A percentile compares a stretch with the other conserved stretches of the same genome.
phyloP scores from a whole-genome alignment of 164 flowering plant genomes.

The Tetrastigma voinierianum region DNA sequence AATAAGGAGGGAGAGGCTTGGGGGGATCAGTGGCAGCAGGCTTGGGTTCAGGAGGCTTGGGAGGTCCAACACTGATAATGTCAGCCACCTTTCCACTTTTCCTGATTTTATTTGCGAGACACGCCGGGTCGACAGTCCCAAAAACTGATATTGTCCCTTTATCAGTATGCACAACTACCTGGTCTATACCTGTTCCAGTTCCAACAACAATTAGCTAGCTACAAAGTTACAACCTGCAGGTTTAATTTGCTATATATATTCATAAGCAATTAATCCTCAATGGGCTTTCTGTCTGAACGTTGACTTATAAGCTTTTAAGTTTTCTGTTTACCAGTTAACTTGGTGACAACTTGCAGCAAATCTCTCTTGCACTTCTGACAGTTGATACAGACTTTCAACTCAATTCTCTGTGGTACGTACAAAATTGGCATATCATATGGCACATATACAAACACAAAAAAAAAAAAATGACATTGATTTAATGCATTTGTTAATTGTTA shows the following conservation, averaged over 20 bases:
- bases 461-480: no score
- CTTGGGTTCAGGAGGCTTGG: constrained; percentile 20
- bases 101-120: constrained; percentile 13
- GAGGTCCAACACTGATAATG: constrained; percentile 38
- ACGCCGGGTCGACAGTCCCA: constrained; percentile 41
- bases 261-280: not conserved
- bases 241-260: not conserved
- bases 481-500: no score
- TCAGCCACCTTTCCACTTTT: constrained; percentile 26
- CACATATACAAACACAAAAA: not conserved
- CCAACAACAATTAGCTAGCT: not conserved
- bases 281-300: not conserved
- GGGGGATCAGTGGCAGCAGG: no score
- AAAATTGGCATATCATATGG: no score
- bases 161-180: constrained; percentile 21
- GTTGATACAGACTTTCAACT: constrained; percentile 31
- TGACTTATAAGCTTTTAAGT: no score
- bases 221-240: no score
- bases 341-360: constrained; percentile 31
- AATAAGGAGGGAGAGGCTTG: constrained; percentile 3
- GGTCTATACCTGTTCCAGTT: constrained; percentile 37
- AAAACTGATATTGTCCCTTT: constrained; percentile 30
- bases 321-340: constrained; percentile 27
- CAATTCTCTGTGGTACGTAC: constrained; percentile 28
- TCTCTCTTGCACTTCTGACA: constrained; percentile 29